These are phyloP conservation scores for Poa pratensis DNA, from an alignment of 176 grass and related monocot species.

Conservation along the genomic window DNA sequence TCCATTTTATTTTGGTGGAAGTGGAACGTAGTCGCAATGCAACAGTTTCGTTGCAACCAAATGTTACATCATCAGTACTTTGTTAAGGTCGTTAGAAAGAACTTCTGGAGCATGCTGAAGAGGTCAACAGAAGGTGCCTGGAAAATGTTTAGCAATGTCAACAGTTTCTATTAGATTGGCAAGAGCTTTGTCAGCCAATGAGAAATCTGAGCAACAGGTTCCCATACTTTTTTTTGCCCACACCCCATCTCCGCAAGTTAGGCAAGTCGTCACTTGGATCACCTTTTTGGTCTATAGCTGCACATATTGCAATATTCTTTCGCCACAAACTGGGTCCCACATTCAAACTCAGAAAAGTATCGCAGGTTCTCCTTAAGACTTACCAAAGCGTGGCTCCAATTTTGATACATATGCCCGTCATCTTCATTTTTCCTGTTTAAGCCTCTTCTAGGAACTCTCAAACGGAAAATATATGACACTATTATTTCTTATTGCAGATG, in stretches of 20 bases:
- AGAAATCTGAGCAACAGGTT: not conserved
- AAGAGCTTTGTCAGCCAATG: not conserved
- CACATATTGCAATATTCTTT: not conserved
- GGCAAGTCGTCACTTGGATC: not conserved
- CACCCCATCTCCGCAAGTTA: not conserved
- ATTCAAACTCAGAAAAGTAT: not conserved
- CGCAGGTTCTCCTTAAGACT: not conserved
- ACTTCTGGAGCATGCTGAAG: conserved; percentile 24
- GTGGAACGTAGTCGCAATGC: conserved; percentile 11
- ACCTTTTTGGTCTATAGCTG: conserved; percentile 5
- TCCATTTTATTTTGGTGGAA: not conserved
- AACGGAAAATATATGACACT: not conserved
- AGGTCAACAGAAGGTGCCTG: not conserved
- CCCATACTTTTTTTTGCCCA: not conserved
- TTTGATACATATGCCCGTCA: not conserved
- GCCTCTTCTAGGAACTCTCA: not conserved
- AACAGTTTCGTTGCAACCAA: conserved; percentile 20
- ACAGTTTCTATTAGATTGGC: not conserved
- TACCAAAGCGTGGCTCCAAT: not conserved
- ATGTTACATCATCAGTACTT: not conserved
- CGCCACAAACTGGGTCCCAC: not conserved
- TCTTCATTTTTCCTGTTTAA: conserved; percentile 23
- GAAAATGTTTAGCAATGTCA: not conserved
- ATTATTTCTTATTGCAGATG: conserved; percentile 55
- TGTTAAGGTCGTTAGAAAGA: not conserved